A percentile compares a stretch with the other conserved stretches of the same genome.
Conservation (phyloP, 306 rosid species). For the Luffa aegyptiaca region DNA sequence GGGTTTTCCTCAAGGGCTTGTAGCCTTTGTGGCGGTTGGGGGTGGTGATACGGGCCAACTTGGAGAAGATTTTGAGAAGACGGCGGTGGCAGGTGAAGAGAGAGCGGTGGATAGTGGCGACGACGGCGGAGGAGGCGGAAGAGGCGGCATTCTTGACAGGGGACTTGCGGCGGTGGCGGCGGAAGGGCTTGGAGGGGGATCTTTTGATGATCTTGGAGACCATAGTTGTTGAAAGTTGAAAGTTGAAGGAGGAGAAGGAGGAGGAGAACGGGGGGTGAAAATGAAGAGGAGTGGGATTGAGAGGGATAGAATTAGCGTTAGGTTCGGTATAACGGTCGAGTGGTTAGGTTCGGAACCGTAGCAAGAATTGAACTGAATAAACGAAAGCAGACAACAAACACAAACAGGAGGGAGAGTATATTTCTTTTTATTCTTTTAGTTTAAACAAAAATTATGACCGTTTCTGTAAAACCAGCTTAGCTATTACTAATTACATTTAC, state of each 20-base stretch:
- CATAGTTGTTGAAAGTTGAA: constrained; percentile 17
- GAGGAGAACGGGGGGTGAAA: not conserved
- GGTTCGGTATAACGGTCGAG: constrained; percentile 78
- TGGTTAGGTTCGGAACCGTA: constrained; percentile 50
- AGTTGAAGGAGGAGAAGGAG: not conserved
- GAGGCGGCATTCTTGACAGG: constrained; percentile 40
- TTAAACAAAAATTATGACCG: not conserved
- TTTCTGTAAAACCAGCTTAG: not conserved
- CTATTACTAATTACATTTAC: not conserved
- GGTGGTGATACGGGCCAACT: constrained; percentile 34
- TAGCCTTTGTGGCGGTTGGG: constrained; percentile 37
- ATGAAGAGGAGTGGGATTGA: not conserved
- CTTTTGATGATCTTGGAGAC: constrained; percentile 54
- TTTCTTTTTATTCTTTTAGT: not conserved
- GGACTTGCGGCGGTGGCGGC: constrained; percentile 47
- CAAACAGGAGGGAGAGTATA: too few relatives aligned
- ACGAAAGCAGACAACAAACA: not conserved
- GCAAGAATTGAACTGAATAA: constrained; percentile 11
- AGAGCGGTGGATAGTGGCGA: constrained; percentile 40
- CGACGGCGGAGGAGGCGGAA: constrained; percentile 42
- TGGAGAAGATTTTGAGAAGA: constrained; percentile 59
- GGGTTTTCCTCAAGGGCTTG: constrained; percentile 43
- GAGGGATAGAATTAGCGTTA: constrained; percentile 22
- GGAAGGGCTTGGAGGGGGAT: constrained; percentile 38
- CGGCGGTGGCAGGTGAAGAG: constrained; percentile 55